phyloP scores from a whole-genome alignment of 768 basidiomycete genomes.

The Flagelloscypha sp. region DNA sequence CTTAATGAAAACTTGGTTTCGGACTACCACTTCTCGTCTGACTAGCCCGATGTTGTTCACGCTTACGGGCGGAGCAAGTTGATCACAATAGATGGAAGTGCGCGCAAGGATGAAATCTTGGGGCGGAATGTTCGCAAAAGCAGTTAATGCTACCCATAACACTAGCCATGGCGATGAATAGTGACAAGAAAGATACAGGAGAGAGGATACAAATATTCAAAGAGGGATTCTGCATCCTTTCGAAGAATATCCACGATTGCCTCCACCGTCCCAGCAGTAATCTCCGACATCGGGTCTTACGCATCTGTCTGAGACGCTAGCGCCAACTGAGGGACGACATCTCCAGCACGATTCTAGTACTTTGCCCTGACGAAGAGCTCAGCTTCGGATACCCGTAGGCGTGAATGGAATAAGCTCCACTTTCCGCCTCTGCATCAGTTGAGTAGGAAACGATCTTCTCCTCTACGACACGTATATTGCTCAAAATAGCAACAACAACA shows the following conservation, averaged over 20 bases:
- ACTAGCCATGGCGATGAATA: too few relatives aligned
- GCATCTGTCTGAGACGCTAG: too few relatives aligned
- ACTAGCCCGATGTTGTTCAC: too few relatives aligned
- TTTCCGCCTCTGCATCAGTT: constrained; percentile 32
- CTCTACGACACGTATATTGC: constrained; percentile 18
- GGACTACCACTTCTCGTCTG: too few relatives aligned
- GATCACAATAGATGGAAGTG: too few relatives aligned
- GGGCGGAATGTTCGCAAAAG: too few relatives aligned
- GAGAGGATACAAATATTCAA: constrained; percentile 22
- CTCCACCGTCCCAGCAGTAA: constrained; percentile 60
- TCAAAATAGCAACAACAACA: constrained; percentile 61
- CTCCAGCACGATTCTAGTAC: constrained; percentile 55
- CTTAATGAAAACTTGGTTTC: too few relatives aligned
- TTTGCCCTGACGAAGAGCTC: constrained; percentile 56
- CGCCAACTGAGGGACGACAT: constrained; percentile 45
- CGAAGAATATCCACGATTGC: constrained; percentile 74
- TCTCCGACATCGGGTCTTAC: too few relatives aligned
- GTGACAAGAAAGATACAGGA: constrained; percentile 9
- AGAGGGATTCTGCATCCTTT: too few relatives aligned
- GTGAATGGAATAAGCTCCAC: constrained; percentile 53
- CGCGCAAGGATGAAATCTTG: too few relatives aligned
- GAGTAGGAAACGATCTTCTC: not conserved
- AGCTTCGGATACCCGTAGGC: constrained; percentile 63
- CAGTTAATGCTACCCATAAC: too few relatives aligned
- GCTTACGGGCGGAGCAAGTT: too few relatives aligned